Base-by-base conservation (phyloP, 345 rosid genomes). In the Populus davidiana region DNA sequence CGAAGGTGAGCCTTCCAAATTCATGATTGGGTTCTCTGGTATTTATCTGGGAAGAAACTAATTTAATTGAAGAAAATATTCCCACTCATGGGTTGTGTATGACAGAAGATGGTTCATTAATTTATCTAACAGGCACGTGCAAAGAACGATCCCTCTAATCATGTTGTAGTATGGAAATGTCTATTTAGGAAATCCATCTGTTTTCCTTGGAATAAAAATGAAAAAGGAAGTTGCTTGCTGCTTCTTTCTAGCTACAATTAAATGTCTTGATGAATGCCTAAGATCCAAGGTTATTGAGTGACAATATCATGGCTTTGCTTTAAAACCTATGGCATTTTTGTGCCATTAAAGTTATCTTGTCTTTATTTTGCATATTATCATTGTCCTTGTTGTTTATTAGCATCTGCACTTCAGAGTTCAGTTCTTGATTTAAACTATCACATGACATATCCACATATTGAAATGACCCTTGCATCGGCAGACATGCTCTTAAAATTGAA, bases 1-100 rank as follows among this genome's bases (percentile, higher is more conserved):
- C 98, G 61, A 92, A 94, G 92, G 98, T 91, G 72, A 86, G 83
- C 69, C 69, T 77, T 76, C 44, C 77, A 6, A 23, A 18, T 67
- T 66, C 29, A 27, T 59, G 13, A 62, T 25, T 20, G 23, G 38
- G 36, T 59, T 27, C 25, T 56, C 17, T 41, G 56, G 59, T 77
- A 67, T 65, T 70, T 39, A 20, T 23, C 25, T 36, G 21, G 50
- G 29, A 36, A 38, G 49, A 73, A 61, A 16, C 50, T 73, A 38
- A 73, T 16, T 33, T 33, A 43, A 44, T 73, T 38, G 50, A 44
- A 25, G 31, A 25, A 49, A 21, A 47, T 43, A 9, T 47, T 23
- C 10, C 21, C 21, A 35, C n/a, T 35, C 23, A 18, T 10, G 29
- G 44, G 35, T 18, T 63, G 1, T 63, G 54, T 41, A 56, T 56